Conservation (phyloP, 2,329 filamentous ascomycete species). For the Colletotrichum zoysiae region DNA sequence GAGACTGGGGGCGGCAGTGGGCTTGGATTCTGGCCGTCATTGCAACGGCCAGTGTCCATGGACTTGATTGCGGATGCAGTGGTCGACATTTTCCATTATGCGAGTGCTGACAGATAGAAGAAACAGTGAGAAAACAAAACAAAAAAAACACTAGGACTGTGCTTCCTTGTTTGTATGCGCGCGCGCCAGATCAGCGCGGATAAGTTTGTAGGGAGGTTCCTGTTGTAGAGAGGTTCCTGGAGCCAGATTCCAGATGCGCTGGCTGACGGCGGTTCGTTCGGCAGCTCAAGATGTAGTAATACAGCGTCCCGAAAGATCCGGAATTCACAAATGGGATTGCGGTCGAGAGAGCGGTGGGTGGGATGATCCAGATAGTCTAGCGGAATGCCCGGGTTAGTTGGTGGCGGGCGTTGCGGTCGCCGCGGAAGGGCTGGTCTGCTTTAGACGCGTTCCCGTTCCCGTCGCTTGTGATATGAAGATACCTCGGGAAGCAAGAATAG, state of each 20-base stretch:
- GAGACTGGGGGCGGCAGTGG: slow-evolving; percentile 39
- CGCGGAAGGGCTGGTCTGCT: background rate
- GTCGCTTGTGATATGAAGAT: slow-evolving; percentile 27
- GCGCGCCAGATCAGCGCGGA: background rate
- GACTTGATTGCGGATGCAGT: slow-evolving; percentile 38
- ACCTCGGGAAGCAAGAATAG: slow-evolving; percentile 24
- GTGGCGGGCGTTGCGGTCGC: slow-evolving; percentile 18
- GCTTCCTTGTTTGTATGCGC: background rate
- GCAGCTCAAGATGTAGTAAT: slow-evolving; percentile 24
- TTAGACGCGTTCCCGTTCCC: slow-evolving; percentile 20
- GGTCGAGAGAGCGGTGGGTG: slow-evolving; percentile 14
- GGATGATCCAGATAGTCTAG: slow-evolving; percentile 17
- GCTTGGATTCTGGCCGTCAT: slow-evolving; percentile 18
- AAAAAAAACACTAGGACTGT: background rate
- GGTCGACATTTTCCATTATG: slow-evolving; percentile 43
- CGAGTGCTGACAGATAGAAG: slow-evolving; percentile 5
- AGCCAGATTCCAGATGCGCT: background rate
- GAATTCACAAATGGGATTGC: slow-evolving; percentile 10
- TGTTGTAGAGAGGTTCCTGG: background rate
- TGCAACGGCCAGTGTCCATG: slow-evolving; percentile 35
- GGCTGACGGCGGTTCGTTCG: slow-evolving; percentile 2
- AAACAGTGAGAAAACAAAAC: background rate
- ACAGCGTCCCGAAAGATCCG: slow-evolving; percentile 36
- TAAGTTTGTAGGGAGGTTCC: slow-evolving; percentile 2
- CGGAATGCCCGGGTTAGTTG: slow-evolving; percentile 8